Percentiles rank a stretch among this genome's conserved stretches.
These are phyloP conservation scores for Xerocomus potaroensis DNA, from an alignment of 768 basidiomycete genomes.

Conservation along the genomic window DNA sequence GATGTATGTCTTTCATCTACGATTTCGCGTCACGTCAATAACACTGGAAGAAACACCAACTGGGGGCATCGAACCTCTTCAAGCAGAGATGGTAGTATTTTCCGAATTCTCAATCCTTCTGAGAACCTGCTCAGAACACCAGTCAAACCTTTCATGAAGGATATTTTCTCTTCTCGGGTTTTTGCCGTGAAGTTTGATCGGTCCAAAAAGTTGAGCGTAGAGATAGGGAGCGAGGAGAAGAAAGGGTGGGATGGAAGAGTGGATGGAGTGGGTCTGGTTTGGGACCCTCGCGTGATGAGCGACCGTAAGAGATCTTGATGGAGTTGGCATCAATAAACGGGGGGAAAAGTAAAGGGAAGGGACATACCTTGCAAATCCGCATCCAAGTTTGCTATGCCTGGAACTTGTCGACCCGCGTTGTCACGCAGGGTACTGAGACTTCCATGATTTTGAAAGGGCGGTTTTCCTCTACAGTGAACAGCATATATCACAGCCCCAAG, in stretches of 20 bases:
- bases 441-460: conserved; percentile 85
- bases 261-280: conserved; percentile 68
- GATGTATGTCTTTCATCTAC: conserved; percentile 90
- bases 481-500: conserved; percentile 90
- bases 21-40: conserved; percentile 8
- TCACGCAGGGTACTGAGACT: conserved; percentile 67
- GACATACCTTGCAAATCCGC: conserved; percentile 63
- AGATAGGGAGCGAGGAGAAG: conserved; percentile 94
- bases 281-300: conserved; percentile 76
- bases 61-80: conserved; percentile 93
- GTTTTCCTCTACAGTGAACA: conserved; percentile 82
- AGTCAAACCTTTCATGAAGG: conserved; percentile 89
- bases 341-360: background rate
- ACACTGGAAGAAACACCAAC: background rate
- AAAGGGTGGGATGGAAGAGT: conserved; percentile 82
- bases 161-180: conserved; percentile 91
- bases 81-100: conserved; percentile 86
- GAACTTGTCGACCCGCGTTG: conserved; percentile 57
- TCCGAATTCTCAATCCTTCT: conserved; percentile 79
- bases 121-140: conserved; percentile 81
- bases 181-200: conserved; percentile 94
- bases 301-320: conserved; percentile 67
- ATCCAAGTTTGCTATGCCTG: conserved; percentile 64
- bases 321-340: conserved; percentile 6
- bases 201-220: conserved; percentile 93